Evolutionary conservation across 805 yeast species (phyloP).

Genomic region (Wickerhamomyces sydowiorum): DNA sequence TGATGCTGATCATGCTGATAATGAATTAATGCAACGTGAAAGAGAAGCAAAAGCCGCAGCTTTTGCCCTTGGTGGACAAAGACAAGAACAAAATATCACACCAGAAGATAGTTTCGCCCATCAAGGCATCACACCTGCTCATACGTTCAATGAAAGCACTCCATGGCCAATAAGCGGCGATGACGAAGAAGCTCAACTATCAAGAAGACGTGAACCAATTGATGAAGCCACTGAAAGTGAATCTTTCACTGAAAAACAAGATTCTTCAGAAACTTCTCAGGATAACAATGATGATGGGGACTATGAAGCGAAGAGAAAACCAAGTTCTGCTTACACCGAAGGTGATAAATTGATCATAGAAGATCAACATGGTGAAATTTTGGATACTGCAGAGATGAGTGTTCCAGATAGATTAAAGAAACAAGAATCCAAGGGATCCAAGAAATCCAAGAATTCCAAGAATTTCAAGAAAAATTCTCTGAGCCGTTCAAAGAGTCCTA

Average conservation of each 20-base stretch:
- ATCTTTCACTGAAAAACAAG: conserved; percentile 3
- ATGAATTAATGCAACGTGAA: conserved; percentile 34
- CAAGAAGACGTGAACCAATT: not conserved
- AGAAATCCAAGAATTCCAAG: not conserved
- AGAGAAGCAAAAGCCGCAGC: conserved; percentile 38
- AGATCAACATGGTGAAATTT: conserved; percentile 76
- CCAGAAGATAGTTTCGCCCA: conserved; percentile 12
- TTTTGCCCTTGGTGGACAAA: conserved; percentile 30
- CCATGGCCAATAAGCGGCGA: conserved; percentile 3
- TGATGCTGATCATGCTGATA: conserved; percentile 23
- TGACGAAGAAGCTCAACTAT: conserved; percentile 5
- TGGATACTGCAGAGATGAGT: conserved; percentile 45
- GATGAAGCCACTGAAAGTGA: conserved; percentile 3
- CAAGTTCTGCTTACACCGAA: conserved; percentile 53
- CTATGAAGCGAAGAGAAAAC: conserved; percentile 23
- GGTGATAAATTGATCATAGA: conserved; percentile 71
- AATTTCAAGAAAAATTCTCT: conserved; percentile 6
- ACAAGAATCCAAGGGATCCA: not conserved
- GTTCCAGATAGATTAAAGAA: conserved; percentile 17
- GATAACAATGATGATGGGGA: conserved; percentile 7
- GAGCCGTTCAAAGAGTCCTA: conserved; percentile 7
- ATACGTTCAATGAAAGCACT: conserved; percentile 8
- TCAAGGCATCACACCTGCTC: conserved; percentile 19
- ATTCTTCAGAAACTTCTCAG: not conserved
- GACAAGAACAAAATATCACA: conserved; percentile 2